These are phyloP conservation scores for Phtheirospermum japonicum DNA, from an alignment of 257 asterid genomes.

Conservation along the genomic window DNA sequence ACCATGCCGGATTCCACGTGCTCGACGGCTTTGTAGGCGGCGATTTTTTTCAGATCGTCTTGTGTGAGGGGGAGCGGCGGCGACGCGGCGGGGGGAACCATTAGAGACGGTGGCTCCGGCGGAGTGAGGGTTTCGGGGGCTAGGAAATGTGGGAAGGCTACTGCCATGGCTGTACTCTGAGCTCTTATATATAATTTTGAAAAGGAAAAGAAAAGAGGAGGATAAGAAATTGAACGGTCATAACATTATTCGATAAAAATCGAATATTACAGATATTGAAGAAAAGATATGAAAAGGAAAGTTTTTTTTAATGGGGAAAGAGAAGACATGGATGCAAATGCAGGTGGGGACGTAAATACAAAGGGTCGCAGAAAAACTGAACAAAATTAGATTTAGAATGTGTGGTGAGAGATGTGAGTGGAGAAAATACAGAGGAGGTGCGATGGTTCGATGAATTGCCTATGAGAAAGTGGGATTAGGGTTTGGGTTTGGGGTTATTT, in stretches of 20 bases:
- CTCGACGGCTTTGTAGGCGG: constrained; percentile 68
- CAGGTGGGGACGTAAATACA: too few species aligned
- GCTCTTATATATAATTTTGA: constrained; percentile 16
- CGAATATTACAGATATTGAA: neutral
- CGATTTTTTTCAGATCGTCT: constrained; percentile 56
- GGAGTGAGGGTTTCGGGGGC: too few species aligned
- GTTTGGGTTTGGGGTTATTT: constrained; percentile 29
- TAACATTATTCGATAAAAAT: neutral
- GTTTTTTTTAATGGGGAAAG: too few species aligned
- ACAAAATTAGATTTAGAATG: constrained; percentile 8
- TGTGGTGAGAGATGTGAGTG: constrained; percentile 25
- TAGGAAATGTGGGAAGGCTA: neutral
- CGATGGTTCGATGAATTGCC: too few species aligned
- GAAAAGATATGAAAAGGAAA: too few species aligned
- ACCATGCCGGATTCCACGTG: constrained; percentile 62
- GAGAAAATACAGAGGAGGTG: too few species aligned
- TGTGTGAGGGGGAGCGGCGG: constrained; percentile 37
- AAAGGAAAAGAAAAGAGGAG: neutral
- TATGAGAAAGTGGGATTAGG: too few species aligned
- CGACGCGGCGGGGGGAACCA: constrained; percentile 26
- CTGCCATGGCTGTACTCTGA: constrained; percentile 5
- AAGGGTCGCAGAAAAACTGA: too few species aligned
- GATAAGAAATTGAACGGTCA: constrained; percentile 35
- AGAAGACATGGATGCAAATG: too few species aligned
- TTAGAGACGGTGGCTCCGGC: neutral